A percentile compares a stretch with the other conserved stretches of the same genome.
These are phyloP conservation scores for Huntiella decipiens DNA, from an alignment of 2,329 filamentous ascomycete species.

Conservation along the genomic window DNA sequence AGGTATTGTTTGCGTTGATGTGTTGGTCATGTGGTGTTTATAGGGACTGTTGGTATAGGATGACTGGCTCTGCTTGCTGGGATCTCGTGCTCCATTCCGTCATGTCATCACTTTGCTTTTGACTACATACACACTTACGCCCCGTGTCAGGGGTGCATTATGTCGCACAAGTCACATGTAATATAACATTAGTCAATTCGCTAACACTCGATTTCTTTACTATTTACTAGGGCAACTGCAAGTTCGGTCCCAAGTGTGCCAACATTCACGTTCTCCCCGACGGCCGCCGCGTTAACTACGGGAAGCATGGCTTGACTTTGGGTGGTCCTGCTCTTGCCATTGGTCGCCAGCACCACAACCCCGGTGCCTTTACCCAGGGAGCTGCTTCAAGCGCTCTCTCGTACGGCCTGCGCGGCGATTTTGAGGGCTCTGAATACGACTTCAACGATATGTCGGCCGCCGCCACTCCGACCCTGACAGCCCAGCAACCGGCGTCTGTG, in stretches of 20 bases:
- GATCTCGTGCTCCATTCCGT: no score
- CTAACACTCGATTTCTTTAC: no score
- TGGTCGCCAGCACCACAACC: slow-evolving; percentile 19
- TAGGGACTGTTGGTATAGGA: no score
- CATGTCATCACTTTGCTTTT: no score
- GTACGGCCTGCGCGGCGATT: slow-evolving; percentile 26
- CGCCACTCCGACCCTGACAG: neutral
- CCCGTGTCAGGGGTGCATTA: no score
- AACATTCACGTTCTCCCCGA: slow-evolving; percentile 91
- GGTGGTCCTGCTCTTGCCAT: slow-evolving; percentile 38
- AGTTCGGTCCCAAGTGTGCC: slow-evolving; percentile 94
- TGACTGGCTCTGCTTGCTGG: no score
- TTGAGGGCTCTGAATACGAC: slow-evolving; percentile 22
- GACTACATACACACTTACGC: no score
- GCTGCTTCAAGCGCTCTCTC: slow-evolving; percentile 48
- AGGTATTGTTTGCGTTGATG: slow-evolving; percentile 36
- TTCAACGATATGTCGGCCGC: slow-evolving; percentile 21
- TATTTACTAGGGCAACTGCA: slow-evolving; percentile 68
- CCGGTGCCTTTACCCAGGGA: slow-evolving; percentile 35
- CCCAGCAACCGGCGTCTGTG: slow-evolving; percentile 21
- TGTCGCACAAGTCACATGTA: no score
- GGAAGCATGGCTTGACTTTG: slow-evolving; percentile 48
- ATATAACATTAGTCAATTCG: no score
- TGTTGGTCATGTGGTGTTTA: no score
- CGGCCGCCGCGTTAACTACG: slow-evolving; percentile 74